Percentiles rank a stretch among this genome's conserved stretches.
These are phyloP conservation scores for Backusella sp. DNA, from an alignment of 192 early-diverging fungal species.

Conservation along the genomic window DNA sequence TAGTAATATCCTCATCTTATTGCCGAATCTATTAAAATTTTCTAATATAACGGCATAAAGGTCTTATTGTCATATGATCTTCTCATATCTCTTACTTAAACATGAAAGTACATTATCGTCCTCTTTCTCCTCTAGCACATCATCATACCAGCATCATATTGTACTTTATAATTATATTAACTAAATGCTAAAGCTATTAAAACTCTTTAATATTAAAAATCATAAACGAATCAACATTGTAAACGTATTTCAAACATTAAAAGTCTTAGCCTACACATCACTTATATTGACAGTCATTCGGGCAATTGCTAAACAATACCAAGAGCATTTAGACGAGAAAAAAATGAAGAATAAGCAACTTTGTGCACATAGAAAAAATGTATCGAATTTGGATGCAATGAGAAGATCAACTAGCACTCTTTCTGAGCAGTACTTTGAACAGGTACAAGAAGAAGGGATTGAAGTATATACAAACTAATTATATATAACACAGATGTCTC, in stretches of 20 bases:
- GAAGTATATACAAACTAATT: neutral
- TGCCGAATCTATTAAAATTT: neutral
- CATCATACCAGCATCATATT: neutral
- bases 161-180: neutral
- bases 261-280: neutral
- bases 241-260: neutral
- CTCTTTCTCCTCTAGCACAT: neutral
- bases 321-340: conserved; percentile 1
- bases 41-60: neutral
- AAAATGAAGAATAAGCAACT: neutral
- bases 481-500: neutral
- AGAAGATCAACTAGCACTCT: neutral
- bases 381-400: neutral
- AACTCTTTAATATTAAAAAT: neutral
- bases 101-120: neutral
- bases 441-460: neutral
- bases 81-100: neutral
- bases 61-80: neutral
- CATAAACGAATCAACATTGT: neutral
- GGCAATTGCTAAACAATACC: neutral
- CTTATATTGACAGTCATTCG: neutral
- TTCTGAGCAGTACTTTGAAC: neutral
- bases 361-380: neutral
- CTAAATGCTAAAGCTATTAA: neutral
- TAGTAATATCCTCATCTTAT: neutral